A percentile compares a stretch with the other conserved stretches of the same genome.
phyloP scores from a whole-genome alignment of 495 filamentous ascomycete species.

The Penicillium coprophilum region DNA sequence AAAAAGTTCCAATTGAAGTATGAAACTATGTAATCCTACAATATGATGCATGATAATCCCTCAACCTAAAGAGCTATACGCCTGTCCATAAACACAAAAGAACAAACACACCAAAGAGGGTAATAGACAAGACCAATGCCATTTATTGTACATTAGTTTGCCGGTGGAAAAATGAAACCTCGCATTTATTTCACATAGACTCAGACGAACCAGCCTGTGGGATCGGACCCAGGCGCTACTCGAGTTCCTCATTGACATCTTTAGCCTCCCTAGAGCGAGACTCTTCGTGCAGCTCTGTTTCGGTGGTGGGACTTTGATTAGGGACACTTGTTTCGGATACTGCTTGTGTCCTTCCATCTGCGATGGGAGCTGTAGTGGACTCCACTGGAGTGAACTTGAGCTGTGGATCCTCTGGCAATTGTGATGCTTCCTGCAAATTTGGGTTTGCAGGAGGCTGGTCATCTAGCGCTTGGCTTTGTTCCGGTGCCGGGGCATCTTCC shows the following conservation, averaged over 20 bases:
- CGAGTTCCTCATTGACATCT: not conserved
- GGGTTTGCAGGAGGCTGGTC: constrained; percentile 3
- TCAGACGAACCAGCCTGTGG: not conserved
- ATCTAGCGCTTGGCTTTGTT: constrained; percentile 5
- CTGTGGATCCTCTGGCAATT: not conserved
- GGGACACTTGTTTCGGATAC: not conserved
- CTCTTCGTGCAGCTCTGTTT: not conserved
- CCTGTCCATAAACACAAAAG: not conserved
- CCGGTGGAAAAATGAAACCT: not conserved
- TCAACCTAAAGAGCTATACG: not conserved
- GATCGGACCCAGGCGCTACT: not conserved
- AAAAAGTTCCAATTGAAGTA: not conserved
- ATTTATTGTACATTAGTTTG: constrained; percentile 9
- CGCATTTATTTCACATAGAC: not conserved
- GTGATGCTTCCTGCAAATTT: constrained; percentile 2
- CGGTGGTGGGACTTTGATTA: not conserved
- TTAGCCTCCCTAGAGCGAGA: not conserved
- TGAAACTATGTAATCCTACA: not conserved
- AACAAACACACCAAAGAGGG: not conserved
- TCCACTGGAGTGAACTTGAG: not conserved
- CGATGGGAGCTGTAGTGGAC: not conserved
- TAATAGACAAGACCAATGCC: not conserved
- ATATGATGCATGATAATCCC: not conserved
- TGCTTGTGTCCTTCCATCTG: not conserved
- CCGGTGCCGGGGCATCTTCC: constrained; percentile 10